A percentile compares a stretch with the other conserved stretches of the same genome.
Conservation (phyloP, 257 asterid species). For the Solanum ahanhuiri region DNA sequence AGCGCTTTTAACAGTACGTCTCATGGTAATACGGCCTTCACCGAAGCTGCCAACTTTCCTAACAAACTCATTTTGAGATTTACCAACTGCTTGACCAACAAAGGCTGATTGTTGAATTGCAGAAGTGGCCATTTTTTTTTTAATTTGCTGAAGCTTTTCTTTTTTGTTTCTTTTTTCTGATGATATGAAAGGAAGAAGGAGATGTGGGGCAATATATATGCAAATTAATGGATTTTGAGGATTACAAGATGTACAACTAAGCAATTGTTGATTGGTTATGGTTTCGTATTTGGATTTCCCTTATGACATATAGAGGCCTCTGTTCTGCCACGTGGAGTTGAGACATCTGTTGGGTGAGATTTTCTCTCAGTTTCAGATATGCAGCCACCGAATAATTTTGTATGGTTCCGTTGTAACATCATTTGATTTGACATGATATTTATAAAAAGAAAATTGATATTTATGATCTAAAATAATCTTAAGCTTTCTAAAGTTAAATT, state of each 20-base stretch:
- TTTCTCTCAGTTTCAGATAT: background rate
- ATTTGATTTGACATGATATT: too few species aligned
- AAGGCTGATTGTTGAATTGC: slow-evolving; percentile 71
- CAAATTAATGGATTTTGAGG: slow-evolving; percentile 19
- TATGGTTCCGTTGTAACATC: background rate
- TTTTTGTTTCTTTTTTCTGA: background rate
- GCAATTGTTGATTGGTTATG: slow-evolving; percentile 43
- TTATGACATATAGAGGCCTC: slow-evolving; percentile 20
- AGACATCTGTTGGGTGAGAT: slow-evolving; percentile 8
- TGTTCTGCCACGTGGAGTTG: slow-evolving; percentile 37
- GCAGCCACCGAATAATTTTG: background rate
- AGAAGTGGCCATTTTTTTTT: slow-evolving; percentile 43
- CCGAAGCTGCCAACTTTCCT: slow-evolving; percentile 44
- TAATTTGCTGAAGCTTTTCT: background rate
- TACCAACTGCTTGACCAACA: slow-evolving; percentile 53
- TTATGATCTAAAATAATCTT: too few species aligned
- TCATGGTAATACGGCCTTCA: slow-evolving; percentile 76
- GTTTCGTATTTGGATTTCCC: slow-evolving; percentile 28
- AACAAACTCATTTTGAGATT: slow-evolving; percentile 54
- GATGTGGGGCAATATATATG: slow-evolving; percentile 2
- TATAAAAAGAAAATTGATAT: too few species aligned
- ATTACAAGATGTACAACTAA: slow-evolving; percentile 29
- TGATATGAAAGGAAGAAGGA: background rate
- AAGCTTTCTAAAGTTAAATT: too few species aligned
- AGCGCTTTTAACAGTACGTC: slow-evolving; percentile 74